These are phyloP conservation scores for Exserohilum turcica DNA, from an alignment of 2,329 filamentous ascomycete species.

Conservation along the genomic window DNA sequence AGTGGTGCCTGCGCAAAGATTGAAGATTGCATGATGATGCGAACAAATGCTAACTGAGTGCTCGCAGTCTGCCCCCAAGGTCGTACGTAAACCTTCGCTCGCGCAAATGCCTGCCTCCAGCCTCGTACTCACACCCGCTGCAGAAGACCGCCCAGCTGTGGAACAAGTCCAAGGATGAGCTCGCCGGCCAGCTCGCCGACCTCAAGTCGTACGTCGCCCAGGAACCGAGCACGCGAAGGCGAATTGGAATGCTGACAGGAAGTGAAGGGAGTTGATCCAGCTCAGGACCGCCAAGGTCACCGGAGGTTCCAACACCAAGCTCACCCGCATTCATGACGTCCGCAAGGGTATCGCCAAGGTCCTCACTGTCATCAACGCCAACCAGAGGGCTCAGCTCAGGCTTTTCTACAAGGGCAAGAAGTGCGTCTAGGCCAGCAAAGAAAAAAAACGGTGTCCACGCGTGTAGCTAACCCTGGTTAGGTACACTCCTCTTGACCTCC, in stretches of 20 bases:
- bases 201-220: slow-evolving; percentile 45
- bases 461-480: slow-evolving; percentile 34
- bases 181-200: slow-evolving; percentile 69
- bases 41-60: slow-evolving; percentile 38
- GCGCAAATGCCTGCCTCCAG: slow-evolving; percentile 34
- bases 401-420: slow-evolving; percentile 99
- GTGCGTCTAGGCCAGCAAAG: slow-evolving; percentile 42
- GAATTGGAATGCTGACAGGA: slow-evolving; percentile 38
- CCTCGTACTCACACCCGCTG: slow-evolving; percentile 41
- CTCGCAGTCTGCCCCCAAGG: slow-evolving; percentile 66
- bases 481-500: slow-evolving; percentile 96
- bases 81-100: slow-evolving; percentile 52
- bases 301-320: slow-evolving; percentile 88
- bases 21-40: slow-evolving; percentile 12
- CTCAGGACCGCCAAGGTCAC: slow-evolving; percentile 98
- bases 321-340: slow-evolving; percentile 82
- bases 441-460: neutral
- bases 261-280: slow-evolving; percentile 76
- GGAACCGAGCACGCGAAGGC: slow-evolving; percentile 5
- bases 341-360: slow-evolving; percentile 99
- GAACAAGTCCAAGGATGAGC: slow-evolving; percentile 99
- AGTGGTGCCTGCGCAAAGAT: slow-evolving; percentile 30
- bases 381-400: slow-evolving; percentile 90
- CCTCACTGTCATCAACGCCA: slow-evolving; percentile 99
- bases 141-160: slow-evolving; percentile 91